Conservation (phyloP, 2,329 filamentous ascomycete species). For the Fusarium avenaceum region DNA sequence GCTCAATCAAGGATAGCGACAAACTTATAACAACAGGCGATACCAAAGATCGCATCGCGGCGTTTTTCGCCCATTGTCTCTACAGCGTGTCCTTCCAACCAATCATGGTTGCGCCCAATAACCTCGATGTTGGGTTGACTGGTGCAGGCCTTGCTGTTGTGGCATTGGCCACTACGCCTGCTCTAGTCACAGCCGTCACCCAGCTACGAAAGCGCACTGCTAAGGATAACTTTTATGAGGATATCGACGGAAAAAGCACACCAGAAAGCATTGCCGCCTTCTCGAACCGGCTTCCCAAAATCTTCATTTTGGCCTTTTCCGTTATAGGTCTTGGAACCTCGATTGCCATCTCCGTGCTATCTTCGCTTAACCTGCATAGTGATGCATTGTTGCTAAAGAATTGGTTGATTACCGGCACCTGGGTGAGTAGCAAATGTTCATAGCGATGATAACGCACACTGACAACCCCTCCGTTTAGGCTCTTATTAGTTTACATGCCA, state of each 20-base stretch:
- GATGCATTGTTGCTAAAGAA: slow-evolving; percentile 63
- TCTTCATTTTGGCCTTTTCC: slow-evolving; percentile 67
- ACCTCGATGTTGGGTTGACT: slow-evolving; percentile 48
- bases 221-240: slow-evolving; percentile 70
- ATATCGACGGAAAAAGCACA: slow-evolving; percentile 77
- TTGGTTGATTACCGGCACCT: slow-evolving; percentile 72
- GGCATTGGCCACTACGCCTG: slow-evolving; percentile 56
- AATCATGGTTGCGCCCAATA: slow-evolving; percentile 34
- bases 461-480: slow-evolving; percentile 54
- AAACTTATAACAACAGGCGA: slow-evolving; percentile 1
- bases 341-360: slow-evolving; percentile 68
- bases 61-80: slow-evolving; percentile 20
- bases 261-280: slow-evolving; percentile 73
- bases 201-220: slow-evolving; percentile 55
- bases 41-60: slow-evolving; percentile 7
- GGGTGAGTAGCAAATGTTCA: slow-evolving; percentile 66
- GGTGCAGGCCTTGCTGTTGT: slow-evolving; percentile 54
- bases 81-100: neutral
- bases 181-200: slow-evolving; percentile 51
- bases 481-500: slow-evolving; percentile 66
- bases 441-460: slow-evolving; percentile 4
- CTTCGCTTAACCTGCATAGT: slow-evolving; percentile 55
- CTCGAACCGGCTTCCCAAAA: slow-evolving; percentile 71
- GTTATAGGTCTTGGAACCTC: slow-evolving; percentile 67
- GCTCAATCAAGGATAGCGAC: neutral